A percentile compares a stretch with the other conserved stretches of the same genome.
Evolutionary conservation across 495 filamentous ascomycete species (phyloP).

Genomic region (Choiromyces venosus): DNA sequence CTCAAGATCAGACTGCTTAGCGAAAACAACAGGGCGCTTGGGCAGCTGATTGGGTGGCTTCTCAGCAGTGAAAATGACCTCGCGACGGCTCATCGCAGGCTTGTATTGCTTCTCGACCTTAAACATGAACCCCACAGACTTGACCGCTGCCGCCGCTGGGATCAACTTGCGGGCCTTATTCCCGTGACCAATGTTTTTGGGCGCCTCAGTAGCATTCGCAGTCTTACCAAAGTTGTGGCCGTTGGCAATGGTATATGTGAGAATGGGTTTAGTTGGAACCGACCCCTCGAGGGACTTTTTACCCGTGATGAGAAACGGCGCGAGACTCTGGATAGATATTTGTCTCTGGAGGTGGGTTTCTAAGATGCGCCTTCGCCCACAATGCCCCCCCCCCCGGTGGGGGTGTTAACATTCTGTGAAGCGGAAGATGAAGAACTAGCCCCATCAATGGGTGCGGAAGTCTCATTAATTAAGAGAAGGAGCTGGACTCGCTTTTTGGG

Average conservation of each 20-base stretch:
- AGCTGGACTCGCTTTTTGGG: no score
- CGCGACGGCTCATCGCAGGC: not conserved
- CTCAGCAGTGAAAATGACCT: no score
- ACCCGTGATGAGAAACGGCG: not conserved
- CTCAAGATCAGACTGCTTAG: no score
- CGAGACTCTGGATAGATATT: not conserved
- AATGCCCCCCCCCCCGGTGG: not conserved
- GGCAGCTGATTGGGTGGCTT: no score
- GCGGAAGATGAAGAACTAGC: not conserved
- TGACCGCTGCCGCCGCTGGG: not conserved
- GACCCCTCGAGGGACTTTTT: not conserved
- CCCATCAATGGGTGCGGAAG: not conserved
- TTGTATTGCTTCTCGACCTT: not conserved
- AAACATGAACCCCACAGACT: not conserved
- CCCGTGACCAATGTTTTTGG: not conserved
- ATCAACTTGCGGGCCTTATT: not conserved
- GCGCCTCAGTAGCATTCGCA: not conserved
- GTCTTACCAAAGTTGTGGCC: not conserved
- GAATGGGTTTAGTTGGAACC: not conserved
- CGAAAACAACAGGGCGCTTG: no score
- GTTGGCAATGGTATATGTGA: not conserved
- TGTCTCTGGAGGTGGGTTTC: not conserved
- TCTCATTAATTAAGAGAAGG: not conserved
- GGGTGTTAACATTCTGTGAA: not conserved
- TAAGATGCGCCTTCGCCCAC: not conserved